phyloP scores from a whole-genome alignment of 1,139 yeast species.

The Sugiyamaella grinbergsii region DNA sequence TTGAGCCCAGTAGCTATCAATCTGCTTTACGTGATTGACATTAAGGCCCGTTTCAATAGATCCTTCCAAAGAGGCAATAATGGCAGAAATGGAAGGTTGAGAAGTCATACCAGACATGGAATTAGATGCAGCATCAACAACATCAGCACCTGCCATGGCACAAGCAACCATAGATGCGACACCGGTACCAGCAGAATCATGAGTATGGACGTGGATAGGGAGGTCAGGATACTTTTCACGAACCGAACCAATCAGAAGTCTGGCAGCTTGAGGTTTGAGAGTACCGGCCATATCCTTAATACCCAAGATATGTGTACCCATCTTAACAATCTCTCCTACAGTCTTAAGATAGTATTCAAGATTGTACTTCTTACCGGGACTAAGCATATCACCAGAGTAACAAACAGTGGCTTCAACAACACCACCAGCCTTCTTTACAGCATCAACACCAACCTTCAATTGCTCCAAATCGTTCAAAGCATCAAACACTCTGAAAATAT shows the following conservation, averaged over 20 bases:
- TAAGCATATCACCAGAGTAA: slow-evolving; percentile 98
- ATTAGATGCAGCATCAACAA: slow-evolving; percentile 95
- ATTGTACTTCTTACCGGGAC: slow-evolving; percentile 93
- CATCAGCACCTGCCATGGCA: slow-evolving; percentile 97
- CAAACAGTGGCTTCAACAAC: slow-evolving; percentile 98
- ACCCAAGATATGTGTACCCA: slow-evolving; percentile 97
- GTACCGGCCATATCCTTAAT: slow-evolving; percentile 99
- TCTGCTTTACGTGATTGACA: slow-evolving; percentile 67
- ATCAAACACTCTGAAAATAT: slow-evolving; percentile 95
- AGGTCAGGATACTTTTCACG: slow-evolving; percentile 87
- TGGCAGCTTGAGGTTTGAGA: slow-evolving; percentile 92
- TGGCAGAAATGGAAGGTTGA: slow-evolving; percentile 93
- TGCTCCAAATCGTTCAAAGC: slow-evolving; percentile 96
- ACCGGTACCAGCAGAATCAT: slow-evolving; percentile 99
- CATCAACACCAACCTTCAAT: slow-evolving; percentile 95
- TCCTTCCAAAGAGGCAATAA: slow-evolving; percentile 90
- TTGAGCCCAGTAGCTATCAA: slow-evolving; percentile 97
- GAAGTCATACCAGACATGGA: slow-evolving; percentile 98
- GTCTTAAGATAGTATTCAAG: slow-evolving; percentile 82
- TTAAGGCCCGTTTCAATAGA: slow-evolving; percentile 74
- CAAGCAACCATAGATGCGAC: slow-evolving; percentile 95
- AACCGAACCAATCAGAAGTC: slow-evolving; percentile 70
- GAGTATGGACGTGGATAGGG: slow-evolving; percentile 98
- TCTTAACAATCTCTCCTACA: slow-evolving; percentile 78
- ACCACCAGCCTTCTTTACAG: slow-evolving; percentile 98